A percentile compares a stretch with the other conserved stretches of the same genome.
Conservation (phyloP, 345 rosid genomes). For the Eucalyptus grandis region DNA sequence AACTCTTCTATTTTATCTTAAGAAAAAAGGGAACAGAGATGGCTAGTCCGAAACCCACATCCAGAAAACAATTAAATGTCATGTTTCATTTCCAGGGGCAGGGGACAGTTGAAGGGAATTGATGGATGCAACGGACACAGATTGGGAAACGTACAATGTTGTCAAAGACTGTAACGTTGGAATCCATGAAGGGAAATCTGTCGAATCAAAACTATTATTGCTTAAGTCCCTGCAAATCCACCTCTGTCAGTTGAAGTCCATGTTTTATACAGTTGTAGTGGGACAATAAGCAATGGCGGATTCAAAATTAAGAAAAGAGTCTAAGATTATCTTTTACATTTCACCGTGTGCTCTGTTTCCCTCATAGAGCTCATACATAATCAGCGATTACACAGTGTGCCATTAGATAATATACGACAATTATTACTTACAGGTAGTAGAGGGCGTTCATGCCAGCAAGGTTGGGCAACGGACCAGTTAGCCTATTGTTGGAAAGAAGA, state of each 20-base stretch:
- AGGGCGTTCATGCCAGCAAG: conserved; percentile 46
- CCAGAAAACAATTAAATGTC: not conserved
- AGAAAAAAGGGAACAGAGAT: not conserved
- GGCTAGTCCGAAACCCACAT: not conserved
- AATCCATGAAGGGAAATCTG: conserved; percentile 56
- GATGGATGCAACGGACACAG: not conserved
- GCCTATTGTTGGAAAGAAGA: conserved; percentile 52
- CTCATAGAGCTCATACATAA: not conserved
- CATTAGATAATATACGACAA: not conserved
- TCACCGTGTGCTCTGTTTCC: not conserved
- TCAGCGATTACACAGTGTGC: not conserved
- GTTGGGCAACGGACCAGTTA: conserved; percentile 53
- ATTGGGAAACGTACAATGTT: conserved; percentile 44
- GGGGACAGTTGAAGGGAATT: not conserved
- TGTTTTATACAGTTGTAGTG: not conserved
- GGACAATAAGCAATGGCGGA: not conserved
- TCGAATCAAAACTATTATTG: conserved; percentile 42
- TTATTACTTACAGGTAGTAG: conserved; percentile 44
- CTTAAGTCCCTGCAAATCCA: conserved; percentile 60
- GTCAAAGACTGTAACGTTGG: conserved; percentile 30
- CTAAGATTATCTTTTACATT: not conserved
- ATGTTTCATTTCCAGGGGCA: not conserved
- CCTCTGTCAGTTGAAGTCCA: not conserved
- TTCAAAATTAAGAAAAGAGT: not conserved
- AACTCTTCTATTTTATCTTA: not conserved